Evolutionary conservation across 2,329 filamentous ascomycete genomes (phyloP), one percentile per base, ranked within the genome.

Genomic region (Sporothrix pallida): DNA sequence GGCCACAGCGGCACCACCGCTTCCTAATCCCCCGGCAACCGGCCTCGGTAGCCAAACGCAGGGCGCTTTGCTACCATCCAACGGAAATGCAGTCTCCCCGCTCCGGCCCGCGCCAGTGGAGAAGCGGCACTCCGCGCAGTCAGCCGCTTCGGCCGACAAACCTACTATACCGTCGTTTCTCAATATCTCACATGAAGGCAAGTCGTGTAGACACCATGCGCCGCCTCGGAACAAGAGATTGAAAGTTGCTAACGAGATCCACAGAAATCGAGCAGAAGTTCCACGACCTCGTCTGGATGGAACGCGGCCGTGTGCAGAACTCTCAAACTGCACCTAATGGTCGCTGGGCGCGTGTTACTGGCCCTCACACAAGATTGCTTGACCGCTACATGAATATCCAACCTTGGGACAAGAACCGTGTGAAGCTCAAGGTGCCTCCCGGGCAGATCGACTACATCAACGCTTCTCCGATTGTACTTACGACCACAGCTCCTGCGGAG

Each of bases 331-430:
- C 84, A 79, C 79, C 80, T 0, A 80, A 77, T 73, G 82, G 80
- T 74, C 80, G 78, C 65, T 84, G 81, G 77, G 86, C 89, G 3
- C 86, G 90, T 72, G 86, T 92, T 69, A 83, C 82, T 42, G 86
- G 72, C 15, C 84, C 88, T 9, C 86, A 89, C 67, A 84, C 89
- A 76, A 86, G 85, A 74, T 81, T 83, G 50, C 88, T 95, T 77
- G 97, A 98, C 82, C 91, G 96, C 72, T 99, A 98, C 83, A 81
- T 86, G 72, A 97, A 98, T 80, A 93, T 99, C 76, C 92, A 95
- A 80, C 94, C 95, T 0, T 99, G 93, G 90, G 91, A 92, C 75
- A 90, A 93, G 80, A 97, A 97, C 79, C 90, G 96, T 52, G 87
- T 99, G 73, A 91, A 89, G 80, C 88, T 99, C 20, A 87, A 88